These are phyloP conservation scores for Fraxinus anomala DNA, from an alignment of 257 asterid species.

Conservation along the genomic window DNA sequence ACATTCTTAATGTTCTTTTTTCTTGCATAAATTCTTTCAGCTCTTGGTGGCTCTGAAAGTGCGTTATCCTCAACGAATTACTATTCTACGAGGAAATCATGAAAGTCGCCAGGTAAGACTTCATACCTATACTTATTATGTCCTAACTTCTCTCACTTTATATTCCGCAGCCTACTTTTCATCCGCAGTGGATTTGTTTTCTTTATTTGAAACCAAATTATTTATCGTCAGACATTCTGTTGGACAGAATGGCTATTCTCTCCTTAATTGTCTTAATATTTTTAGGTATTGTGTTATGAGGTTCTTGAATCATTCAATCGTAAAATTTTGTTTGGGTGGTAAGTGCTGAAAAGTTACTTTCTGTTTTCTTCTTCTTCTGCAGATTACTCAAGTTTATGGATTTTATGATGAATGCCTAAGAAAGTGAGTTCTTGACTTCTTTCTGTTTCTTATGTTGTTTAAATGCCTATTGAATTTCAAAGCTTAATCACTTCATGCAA, in stretches of 20 bases:
- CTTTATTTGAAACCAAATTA: not conserved
- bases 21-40: conserved; percentile 28
- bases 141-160: not conserved
- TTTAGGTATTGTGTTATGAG: not conserved
- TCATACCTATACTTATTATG: not conserved
- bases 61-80: conserved; percentile 50
- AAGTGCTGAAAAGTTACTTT: conserved; percentile 19
- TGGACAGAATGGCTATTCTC: not conserved
- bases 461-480: not conserved
- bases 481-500: not conserved
- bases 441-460: not conserved
- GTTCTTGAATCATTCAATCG: not conserved
- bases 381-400: no score
- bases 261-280: not conserved
- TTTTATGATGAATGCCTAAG: no score
- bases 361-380: conserved; percentile 14
- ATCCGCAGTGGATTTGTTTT: not conserved
- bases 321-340: not conserved
- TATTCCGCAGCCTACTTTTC: not conserved
- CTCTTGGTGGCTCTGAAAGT: conserved; percentile 56
- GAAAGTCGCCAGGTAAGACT: conserved; percentile 69
- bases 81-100: conserved; percentile 78
- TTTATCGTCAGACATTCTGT: not conserved
- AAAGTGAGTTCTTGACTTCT: conserved; percentile 27
- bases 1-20: not conserved